Conservation (phyloP, 768 basidiomycete genomes). For the Mrakia hoshinonis region DNA sequence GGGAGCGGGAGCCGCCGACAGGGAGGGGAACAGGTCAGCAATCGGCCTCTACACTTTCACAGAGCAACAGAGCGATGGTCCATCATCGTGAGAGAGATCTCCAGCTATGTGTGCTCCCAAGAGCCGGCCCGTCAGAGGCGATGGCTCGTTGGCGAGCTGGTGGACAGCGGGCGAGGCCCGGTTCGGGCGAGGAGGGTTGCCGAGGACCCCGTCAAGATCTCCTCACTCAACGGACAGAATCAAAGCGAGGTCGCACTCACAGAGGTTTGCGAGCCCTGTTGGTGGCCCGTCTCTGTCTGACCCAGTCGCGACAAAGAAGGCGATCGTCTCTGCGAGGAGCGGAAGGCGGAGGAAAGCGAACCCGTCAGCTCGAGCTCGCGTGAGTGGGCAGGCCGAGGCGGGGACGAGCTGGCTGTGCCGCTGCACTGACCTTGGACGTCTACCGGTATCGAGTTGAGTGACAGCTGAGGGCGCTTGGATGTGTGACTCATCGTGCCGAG, state of each 20-base stretch:
- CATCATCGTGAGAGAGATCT: too few relatives aligned
- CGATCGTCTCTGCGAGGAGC: constrained; percentile 7
- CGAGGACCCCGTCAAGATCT: too few relatives aligned
- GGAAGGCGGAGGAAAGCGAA: neutral
- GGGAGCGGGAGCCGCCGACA: constrained; percentile 61
- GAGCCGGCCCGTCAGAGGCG: too few relatives aligned
- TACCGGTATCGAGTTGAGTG: constrained; percentile 11
- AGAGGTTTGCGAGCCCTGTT: neutral
- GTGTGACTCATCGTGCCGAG: too few relatives aligned
- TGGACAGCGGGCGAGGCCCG: neutral
- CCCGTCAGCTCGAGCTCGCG: neutral
- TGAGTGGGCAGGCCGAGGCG: neutral
- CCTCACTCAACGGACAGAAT: neutral
- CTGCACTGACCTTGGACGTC: constrained; percentile 1
- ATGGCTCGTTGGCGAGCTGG: too few relatives aligned
- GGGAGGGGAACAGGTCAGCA: too few relatives aligned
- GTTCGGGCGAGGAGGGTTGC: neutral
- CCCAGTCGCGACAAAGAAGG: constrained; percentile 15
- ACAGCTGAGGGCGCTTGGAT: neutral
- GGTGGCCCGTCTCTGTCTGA: neutral
- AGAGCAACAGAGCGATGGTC: neutral
- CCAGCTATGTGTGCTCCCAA: too few relatives aligned
- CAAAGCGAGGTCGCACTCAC: neutral
- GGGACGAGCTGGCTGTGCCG: neutral
- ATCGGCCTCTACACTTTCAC: too few relatives aligned